phyloP scores from a whole-genome alignment of 352 stramenopile species.

The Porosira glacialis region DNA sequence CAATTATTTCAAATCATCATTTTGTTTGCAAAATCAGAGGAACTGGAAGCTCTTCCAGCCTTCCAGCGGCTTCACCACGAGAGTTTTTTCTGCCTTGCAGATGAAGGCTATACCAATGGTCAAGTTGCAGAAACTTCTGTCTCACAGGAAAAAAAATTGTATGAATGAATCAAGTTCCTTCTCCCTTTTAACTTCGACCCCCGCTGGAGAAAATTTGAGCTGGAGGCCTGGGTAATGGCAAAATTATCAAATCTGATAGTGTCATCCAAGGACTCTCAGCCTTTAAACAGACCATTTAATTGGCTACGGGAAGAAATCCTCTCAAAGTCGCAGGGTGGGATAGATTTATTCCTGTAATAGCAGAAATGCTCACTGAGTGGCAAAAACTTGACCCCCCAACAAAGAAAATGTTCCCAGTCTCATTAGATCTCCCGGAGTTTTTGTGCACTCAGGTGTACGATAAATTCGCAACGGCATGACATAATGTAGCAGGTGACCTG shows the following conservation, averaged over 20 bases:
- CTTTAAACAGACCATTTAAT: constrained; percentile 24
- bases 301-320: constrained; percentile 10
- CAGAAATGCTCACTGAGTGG: constrained; percentile 7
- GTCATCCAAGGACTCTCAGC: constrained; percentile 12
- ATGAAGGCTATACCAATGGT: background rate
- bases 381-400: constrained; percentile 9
- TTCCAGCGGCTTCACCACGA: constrained; percentile 2
- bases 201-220: background rate
- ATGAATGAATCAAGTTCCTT: constrained; percentile 9
- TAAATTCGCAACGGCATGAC: background rate
- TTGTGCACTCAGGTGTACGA: background rate
- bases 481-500: background rate
- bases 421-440: constrained; percentile 14
- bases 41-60: constrained; percentile 20
- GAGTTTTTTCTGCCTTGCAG: background rate
- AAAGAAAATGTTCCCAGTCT: constrained; percentile 18
- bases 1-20: constrained; percentile 17
- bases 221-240: constrained; percentile 13
- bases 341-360: background rate
- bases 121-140: constrained; percentile 20
- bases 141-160: constrained; percentile 7
- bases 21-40: constrained; percentile 19
- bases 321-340: background rate
- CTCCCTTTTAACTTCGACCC: constrained; percentile 8
- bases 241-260: constrained; percentile 7